Evolutionary conservation across 2,329 filamentous ascomycete genomes (phyloP), one percentile per base, ranked within the genome.

Genomic region (Ophiosphaerella korrae): DNA sequence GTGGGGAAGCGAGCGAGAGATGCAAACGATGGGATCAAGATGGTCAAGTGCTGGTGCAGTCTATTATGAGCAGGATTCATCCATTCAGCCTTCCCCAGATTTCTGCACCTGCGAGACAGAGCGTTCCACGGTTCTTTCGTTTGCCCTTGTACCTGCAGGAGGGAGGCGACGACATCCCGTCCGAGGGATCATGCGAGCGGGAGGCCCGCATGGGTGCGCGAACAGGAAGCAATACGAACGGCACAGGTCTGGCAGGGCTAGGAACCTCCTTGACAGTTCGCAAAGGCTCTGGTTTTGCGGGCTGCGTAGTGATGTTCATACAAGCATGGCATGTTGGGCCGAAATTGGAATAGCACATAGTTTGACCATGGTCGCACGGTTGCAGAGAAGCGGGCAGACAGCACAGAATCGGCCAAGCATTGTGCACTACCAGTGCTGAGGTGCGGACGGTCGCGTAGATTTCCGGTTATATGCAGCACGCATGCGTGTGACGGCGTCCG

Each of bases 1-100:
- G 36, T 39, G 39, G 44, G 48, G 43, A 32, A 48, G 40, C 50
- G 21, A 48, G 31, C 24, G 33, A 41, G 26, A 32, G n/a, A 37
- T 32, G 33, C 11, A 48, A 50, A 29, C 26, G 45, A 48, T 52
- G 33, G 40, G 51, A 52, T 45, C 42, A 44, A 37, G 46, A 49
- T 57, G 29, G 41, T 21, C 41, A 52, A 35, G 51, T 38, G 41
- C 40, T 38, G 34, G 42, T 49, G 39, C 45, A 39, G 29, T 53
- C 18, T 48, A 24, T 49, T 59, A 52, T 48, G 45, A 52, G 47
- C 34, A 37, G 37, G 32, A 45, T 47, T 35, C 36, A 48, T 44
- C 51, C 50, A 39, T 52, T 52, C 48, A 56, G 37, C 36, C 54
- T 53, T 56, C 61, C 63, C 59, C 60, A 55, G 41, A 55, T 53